A percentile compares a stretch with the other conserved stretches of the same genome.
phyloP scores from a whole-genome alignment of 352 stramenopile genomes.

The Globisporangium perplexum region DNA sequence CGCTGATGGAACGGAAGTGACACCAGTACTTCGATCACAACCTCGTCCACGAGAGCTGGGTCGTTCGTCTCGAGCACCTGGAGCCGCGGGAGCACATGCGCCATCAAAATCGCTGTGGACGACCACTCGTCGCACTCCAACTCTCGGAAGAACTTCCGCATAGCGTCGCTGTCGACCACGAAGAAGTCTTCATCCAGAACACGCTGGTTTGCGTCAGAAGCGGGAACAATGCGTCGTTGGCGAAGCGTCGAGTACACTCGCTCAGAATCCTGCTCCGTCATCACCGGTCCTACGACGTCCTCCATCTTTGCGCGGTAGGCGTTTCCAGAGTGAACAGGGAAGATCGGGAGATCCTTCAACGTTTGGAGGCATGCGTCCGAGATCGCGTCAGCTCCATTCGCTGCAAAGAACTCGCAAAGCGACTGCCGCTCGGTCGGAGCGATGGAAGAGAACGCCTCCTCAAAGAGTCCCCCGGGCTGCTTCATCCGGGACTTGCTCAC shows the following conservation, averaged over 20 bases:
- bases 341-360: slow-evolving; percentile 48
- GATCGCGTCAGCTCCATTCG: slow-evolving; percentile 26
- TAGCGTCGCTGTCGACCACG: slow-evolving; percentile 21
- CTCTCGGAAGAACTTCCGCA: slow-evolving; percentile 41
- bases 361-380: slow-evolving; percentile 28
- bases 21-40: slow-evolving; percentile 43
- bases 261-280: neutral
- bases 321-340: slow-evolving; percentile 23
- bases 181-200: slow-evolving; percentile 55
- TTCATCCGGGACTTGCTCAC: slow-evolving; percentile 28
- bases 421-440: slow-evolving; percentile 20
- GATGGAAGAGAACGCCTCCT: slow-evolving; percentile 29
- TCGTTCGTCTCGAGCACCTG: slow-evolving; percentile 23
- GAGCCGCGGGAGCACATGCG: slow-evolving; percentile 58
- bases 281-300: neutral
- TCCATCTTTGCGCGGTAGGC: slow-evolving; percentile 4
- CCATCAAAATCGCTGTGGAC: slow-evolving; percentile 45
- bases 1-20: slow-evolving; percentile 47
- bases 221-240: slow-evolving; percentile 27
- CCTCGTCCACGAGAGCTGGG: slow-evolving; percentile 32
- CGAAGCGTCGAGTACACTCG: slow-evolving; percentile 6
- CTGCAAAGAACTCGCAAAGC: slow-evolving; percentile 39
- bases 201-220: slow-evolving; percentile 29
- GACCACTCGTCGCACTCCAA: slow-evolving; percentile 50
- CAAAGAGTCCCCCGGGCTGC: slow-evolving; percentile 25